Base-by-base conservation (phyloP, 2,329 filamentous ascomycete genomes). In the Emmonsia crescens region DNA sequence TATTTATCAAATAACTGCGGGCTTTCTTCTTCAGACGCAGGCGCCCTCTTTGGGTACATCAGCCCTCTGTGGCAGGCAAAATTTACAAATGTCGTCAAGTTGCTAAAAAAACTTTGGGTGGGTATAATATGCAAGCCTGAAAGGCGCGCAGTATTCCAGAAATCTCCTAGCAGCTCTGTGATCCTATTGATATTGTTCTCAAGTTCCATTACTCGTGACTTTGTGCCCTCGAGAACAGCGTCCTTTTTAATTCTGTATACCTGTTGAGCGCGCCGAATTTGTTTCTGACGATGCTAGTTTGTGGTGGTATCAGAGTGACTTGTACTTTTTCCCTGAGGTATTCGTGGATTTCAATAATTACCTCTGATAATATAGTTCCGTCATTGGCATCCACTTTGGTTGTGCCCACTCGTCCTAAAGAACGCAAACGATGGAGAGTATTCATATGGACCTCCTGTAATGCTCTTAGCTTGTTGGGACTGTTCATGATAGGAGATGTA, bases 241-340 rank as follows among this genome's bases (percentile, higher is more conserved):
- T 95, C 91, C 74, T 95, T 95, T 56, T 90, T 85, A 69, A 88
- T 85, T 10, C 91, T 85, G 70, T 95, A 95, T 1, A 89, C 89
- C 66, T 90, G 80, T 73, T 95, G 91, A 2, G 91, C 91, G 61
- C n/a, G n/a, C n/a, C 91, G 85, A 65, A 96, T 93, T 71, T 95
- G 91, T 5, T 89, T 61, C 91, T n/a, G 83, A 60, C 91, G 87
- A 64, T 89, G 86, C 88, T 89, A 66, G 9, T 16, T 52, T n/a
- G n/a, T 52, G 8, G 14, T 29, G 48, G 10, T 29, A 29, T 52
- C 27, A 52, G 48, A 16, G 10, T 31, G 12, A 27, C 48, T 31
- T 29, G 12, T 52, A 10, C 48, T 52, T 31, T 51, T 52, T 31
- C 48, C 36, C 14, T 14, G 36, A n/a, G 8, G 24, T 52, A 29